Evolutionary conservation across 495 filamentous ascomycete species (phyloP).

Genomic region (Cudoniella acicularis): DNA sequence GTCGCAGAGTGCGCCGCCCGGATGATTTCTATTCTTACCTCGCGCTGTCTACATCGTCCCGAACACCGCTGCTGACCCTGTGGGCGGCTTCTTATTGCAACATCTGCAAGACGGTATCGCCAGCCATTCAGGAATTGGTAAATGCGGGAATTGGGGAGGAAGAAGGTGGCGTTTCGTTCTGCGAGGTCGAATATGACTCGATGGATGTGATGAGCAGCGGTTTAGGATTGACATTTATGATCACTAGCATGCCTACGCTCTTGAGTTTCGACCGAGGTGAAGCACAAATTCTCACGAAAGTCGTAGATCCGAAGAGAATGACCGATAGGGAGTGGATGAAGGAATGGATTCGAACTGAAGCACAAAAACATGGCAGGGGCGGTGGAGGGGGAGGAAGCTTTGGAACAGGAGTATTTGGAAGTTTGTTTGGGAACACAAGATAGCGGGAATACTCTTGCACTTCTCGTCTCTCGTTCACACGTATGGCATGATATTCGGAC

Average conservation of each 20-base stretch:
- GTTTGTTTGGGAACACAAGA: slow-evolving; percentile 42
- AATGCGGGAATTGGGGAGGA: slow-evolving; percentile 54
- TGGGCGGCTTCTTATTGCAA: slow-evolving; percentile 68
- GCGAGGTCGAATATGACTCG: slow-evolving; percentile 60
- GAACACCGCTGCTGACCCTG: slow-evolving; percentile 50
- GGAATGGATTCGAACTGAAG: slow-evolving; percentile 61
- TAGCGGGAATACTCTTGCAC: slow-evolving; percentile 5
- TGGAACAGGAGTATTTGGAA: slow-evolving; percentile 22
- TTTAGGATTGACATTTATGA: slow-evolving; percentile 54
- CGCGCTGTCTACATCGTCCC: slow-evolving; percentile 45
- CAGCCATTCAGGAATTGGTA: slow-evolving; percentile 49
- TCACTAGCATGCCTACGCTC: slow-evolving; percentile 64
- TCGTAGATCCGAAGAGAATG: slow-evolving; percentile 50
- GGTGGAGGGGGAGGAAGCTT: slow-evolving; percentile 22
- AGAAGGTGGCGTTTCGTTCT: slow-evolving; percentile 57
- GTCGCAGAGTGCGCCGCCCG: slow-evolving; percentile 49
- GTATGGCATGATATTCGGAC: not conserved
- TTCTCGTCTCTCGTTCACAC: slow-evolving; percentile 9
- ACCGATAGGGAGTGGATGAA: slow-evolving; percentile 50
- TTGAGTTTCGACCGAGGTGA: slow-evolving; percentile 62
- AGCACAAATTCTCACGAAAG: slow-evolving; percentile 49
- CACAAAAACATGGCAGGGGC: slow-evolving; percentile 44
- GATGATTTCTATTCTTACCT: slow-evolving; percentile 59
- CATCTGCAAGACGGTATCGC: slow-evolving; percentile 52
- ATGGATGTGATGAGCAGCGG: slow-evolving; percentile 51